Base-by-base conservation (phyloP, 148 eudicot species). In the Rhododendron henanense region DNA sequence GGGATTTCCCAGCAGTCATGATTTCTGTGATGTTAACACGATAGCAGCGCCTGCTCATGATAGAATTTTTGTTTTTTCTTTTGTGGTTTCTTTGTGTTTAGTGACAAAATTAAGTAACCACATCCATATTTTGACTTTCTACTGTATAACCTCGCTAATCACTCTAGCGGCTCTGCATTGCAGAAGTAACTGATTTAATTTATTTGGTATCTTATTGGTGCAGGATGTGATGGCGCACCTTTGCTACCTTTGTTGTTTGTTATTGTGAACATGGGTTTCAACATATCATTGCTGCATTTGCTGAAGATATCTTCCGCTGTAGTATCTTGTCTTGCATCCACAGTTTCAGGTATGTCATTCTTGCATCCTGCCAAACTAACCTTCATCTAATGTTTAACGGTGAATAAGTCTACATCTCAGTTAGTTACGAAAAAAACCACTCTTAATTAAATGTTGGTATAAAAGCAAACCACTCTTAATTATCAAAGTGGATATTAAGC, bases 191-290 rank as follows among this genome's bases (percentile, higher is more conserved):
- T 79, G 41, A 11, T 33, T 51, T 69, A 9, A 71, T 83, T 28
- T 77, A 25, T 61, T 87, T 69, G 31, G 57, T 79, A 48, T 88
- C 50, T 90, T 65, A 85, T 88, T 45, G 47, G 51, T 61, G 45
- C 95, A 97, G 99, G 94, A 90, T 97, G 99, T 88, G 88, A 91
- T 79, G 99, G 99, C 4, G 99, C 99, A 55, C 99, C 99, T 11
- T 57, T 97, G 78, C 88, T 97, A 82, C 99, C 99, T 16, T 85
- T 97, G 80, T 91, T 97, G 61, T 97, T 97, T 90, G 89, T 95
- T 85, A 69, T 93, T 80, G 98, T 97, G 41, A 97, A 97, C 92
- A 97, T 97, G 98, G 93, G 94, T 83, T 97, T 86, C 92, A 97
- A 95, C 80, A 89, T 97, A 86, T 95, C 99, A 44, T 87, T 97